Conservation (phyloP, 805 yeast species). For the Ogataea nonfermentans region DNA sequence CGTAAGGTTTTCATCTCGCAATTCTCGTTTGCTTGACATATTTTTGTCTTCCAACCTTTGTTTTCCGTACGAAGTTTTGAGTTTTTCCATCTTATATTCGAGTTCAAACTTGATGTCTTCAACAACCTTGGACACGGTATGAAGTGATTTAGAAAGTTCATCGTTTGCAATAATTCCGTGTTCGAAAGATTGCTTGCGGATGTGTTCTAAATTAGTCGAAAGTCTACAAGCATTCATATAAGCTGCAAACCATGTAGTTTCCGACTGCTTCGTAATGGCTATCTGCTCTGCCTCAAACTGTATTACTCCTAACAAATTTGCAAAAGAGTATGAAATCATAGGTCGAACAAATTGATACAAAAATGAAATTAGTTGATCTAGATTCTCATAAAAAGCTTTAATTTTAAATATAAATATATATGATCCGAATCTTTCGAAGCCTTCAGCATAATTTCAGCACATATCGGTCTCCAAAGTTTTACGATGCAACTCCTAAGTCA, state of each 20-base stretch:
- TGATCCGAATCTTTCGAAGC: too few relatives aligned
- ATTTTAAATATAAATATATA: too few relatives aligned
- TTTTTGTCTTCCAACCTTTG: slow-evolving; percentile 2
- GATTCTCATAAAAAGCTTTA: too few relatives aligned
- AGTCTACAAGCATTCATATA: slow-evolving; percentile 10
- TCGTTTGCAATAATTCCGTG: not conserved
- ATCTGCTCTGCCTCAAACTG: not conserved
- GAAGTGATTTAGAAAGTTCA: slow-evolving; percentile 12
- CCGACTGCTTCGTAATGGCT: not conserved
- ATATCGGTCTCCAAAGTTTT: slow-evolving; percentile 5
- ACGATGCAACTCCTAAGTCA: slow-evolving; percentile 31
- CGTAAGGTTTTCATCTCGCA: not conserved
- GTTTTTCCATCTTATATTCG: slow-evolving; percentile 15
- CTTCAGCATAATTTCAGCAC: not conserved
- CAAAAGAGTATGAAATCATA: not conserved
- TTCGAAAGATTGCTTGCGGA: slow-evolving; percentile 16
- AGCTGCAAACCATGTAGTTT: not conserved
- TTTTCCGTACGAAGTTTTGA: slow-evolving; percentile 3
- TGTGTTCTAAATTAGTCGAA: slow-evolving; percentile 16
- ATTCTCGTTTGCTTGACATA: not conserved
- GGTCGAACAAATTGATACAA: not conserved
- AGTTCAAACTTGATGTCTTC: slow-evolving; percentile 18
- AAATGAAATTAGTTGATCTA: not conserved
- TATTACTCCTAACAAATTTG: not conserved
- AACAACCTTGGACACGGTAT: slow-evolving; percentile 11